Conservation (phyloP, 2,329 filamentous ascomycete species). For the Hyphodiscus sp. region DNA sequence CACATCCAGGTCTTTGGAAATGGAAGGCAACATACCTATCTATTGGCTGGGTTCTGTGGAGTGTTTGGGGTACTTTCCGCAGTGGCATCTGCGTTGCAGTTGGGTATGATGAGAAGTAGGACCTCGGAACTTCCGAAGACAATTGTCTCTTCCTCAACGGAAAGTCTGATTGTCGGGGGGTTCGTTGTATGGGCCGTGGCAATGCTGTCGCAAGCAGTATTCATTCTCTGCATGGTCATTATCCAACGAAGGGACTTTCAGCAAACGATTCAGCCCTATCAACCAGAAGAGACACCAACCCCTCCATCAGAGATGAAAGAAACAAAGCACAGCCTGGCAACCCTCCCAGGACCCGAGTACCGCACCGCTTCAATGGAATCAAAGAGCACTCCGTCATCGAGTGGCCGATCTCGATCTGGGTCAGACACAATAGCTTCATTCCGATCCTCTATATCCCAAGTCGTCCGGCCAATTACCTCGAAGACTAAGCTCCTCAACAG, state of each 20-base stretch:
- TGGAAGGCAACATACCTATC: conserved; percentile 22
- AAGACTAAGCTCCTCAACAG: conserved; percentile 47
- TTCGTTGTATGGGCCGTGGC: conserved; percentile 27
- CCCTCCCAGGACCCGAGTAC: conserved; percentile 9
- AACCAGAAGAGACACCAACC: conserved; percentile 13
- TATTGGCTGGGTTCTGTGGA: conserved; percentile 23
- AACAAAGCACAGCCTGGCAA: conserved; percentile 10
- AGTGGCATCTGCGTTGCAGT: conserved; percentile 20
- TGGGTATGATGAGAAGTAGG: conserved; percentile 20
- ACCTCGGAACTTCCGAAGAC: conserved; percentile 15
- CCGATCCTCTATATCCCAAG: conserved; percentile 41
- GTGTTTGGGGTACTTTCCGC: conserved; percentile 21
- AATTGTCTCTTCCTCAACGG: conserved; percentile 16
- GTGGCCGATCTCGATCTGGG: conserved; percentile 39
- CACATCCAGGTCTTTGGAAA: conserved; percentile 22
- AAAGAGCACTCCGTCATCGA: conserved; percentile 31
- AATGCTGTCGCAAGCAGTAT: conserved; percentile 22
- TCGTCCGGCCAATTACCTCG: conserved; percentile 49
- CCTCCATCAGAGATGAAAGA: conserved; percentile 19
- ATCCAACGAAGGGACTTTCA: conserved; percentile 25
- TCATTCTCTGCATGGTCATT: conserved; percentile 25
- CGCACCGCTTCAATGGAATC: conserved; percentile 19
- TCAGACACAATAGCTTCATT: conserved; percentile 42
- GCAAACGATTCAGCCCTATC: conserved; percentile 23
- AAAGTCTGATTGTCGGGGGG: conserved; percentile 19